Percentiles rank a stretch among this genome's conserved stretches.
Evolutionary conservation across 768 basidiomycete genomes (phyloP).

Genomic region (Cystobasidium ongulense): DNA sequence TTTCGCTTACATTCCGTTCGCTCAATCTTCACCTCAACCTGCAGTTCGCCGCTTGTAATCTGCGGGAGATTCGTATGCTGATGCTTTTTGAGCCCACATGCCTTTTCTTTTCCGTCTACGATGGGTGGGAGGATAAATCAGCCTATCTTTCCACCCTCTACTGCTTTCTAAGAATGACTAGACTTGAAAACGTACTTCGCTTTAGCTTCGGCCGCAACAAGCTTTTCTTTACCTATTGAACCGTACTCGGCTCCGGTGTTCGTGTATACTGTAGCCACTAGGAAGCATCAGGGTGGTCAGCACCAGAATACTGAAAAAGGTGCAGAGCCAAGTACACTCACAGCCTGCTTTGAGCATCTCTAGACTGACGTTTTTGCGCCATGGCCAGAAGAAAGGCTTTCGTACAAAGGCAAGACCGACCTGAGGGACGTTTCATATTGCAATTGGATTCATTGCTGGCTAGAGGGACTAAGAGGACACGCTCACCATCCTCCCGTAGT

Average conservation of each 20-base stretch:
- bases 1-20: neutral
- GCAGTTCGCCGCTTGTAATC: conserved; percentile 59
- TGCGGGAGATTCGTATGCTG: conserved; percentile 59
- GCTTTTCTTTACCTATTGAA: conserved; percentile 51
- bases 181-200: conserved; percentile 55
- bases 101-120: conserved; percentile 58
- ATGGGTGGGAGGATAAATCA: neutral
- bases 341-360: conserved; percentile 73
- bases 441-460: neutral
- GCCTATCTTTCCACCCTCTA: neutral
- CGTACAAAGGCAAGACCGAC: conserved; percentile 31
- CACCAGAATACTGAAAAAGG: neutral
- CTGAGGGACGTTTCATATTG: neutral
- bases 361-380: conserved; percentile 52
- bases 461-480: neutral
- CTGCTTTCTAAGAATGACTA: neutral
- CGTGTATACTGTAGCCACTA: conserved; percentile 58
- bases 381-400: conserved; percentile 51
- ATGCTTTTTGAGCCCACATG: conserved; percentile 60
- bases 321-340: conserved; percentile 36
- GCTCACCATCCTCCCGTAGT: conserved; percentile 72
- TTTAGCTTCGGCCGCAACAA: conserved; percentile 56
- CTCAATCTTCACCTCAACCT: neutral
- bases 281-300: neutral
- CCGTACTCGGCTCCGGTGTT: conserved; percentile 76